Evolutionary conservation across 2,329 filamentous ascomycete genomes (phyloP).

Genomic region (Drechslerella stenobrocha): DNA sequence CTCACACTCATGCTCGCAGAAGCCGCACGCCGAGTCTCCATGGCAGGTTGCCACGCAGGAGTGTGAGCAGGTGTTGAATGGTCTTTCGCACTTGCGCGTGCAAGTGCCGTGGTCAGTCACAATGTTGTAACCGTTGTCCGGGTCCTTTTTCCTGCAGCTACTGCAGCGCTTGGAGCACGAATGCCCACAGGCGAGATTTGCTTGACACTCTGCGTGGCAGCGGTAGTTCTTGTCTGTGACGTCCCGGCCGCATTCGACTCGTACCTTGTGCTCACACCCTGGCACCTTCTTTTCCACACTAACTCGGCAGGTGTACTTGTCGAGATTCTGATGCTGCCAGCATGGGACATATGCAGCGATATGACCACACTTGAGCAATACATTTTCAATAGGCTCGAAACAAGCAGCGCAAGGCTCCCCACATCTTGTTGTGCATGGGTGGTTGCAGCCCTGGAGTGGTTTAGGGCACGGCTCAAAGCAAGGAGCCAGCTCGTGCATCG

Average conservation of each 20-base stretch:
- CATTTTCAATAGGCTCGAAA: conserved; percentile 20
- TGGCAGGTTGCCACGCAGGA: conserved; percentile 63
- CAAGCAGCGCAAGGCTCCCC: conserved; percentile 51
- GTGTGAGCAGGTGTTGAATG: conserved; percentile 64
- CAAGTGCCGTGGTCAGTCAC: conserved; percentile 61
- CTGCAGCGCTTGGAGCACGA: conserved; percentile 60
- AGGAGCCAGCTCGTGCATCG: conserved; percentile 53
- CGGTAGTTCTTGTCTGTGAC: conserved; percentile 56
- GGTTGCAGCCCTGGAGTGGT: conserved; percentile 53
- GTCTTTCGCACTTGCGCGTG: conserved; percentile 59
- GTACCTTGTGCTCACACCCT: conserved; percentile 62
- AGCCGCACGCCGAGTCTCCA: conserved; percentile 57
- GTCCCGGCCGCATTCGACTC: conserved; percentile 60
- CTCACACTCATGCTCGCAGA: conserved; percentile 61
- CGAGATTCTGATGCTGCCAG: conserved; percentile 57
- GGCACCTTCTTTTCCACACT: conserved; percentile 60
- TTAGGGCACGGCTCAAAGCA: conserved; percentile 55
- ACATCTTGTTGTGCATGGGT: conserved; percentile 56
- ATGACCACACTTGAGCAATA: conserved; percentile 50
- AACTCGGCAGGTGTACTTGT: conserved; percentile 59
- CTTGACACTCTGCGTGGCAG: conserved; percentile 61
- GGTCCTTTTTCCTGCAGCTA: conserved; percentile 58
- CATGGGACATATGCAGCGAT: conserved; percentile 52
- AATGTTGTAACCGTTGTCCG: conserved; percentile 50
- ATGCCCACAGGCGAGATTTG: conserved; percentile 64